Evolutionary conservation across 2,329 filamentous ascomycete species (phyloP).

Genomic region (Tolypocladium pustulatum): DNA sequence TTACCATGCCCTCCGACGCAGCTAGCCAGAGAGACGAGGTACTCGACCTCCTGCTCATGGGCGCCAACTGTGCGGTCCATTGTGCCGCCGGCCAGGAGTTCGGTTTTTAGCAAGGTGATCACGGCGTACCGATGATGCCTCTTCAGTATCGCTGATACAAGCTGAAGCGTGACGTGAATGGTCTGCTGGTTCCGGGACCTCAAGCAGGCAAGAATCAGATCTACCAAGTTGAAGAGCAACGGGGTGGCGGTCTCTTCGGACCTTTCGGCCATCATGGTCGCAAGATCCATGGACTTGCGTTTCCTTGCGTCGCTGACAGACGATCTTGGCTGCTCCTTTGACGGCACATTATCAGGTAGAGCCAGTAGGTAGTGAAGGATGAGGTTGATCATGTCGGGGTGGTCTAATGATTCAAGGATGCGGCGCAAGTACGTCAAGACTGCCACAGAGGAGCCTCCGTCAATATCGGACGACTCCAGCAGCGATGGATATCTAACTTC

Average conservation of each 20-base stretch:
- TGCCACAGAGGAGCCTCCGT: conserved; percentile 91
- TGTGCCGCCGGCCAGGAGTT: conserved; percentile 41
- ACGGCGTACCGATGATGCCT: conserved; percentile 83
- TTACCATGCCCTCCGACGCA: conserved; percentile 57
- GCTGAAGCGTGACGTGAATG: conserved; percentile 75
- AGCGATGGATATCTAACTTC: conserved; percentile 71
- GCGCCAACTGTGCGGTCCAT: conserved; percentile 59
- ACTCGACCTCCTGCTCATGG: conserved; percentile 64
- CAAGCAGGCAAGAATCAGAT: conserved; percentile 78
- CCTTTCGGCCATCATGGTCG: conserved; percentile 67
- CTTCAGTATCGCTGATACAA: conserved; percentile 76
- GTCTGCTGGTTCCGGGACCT: conserved; percentile 80
- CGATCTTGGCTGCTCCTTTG: conserved; percentile 28
- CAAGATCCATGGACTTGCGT: conserved; percentile 79
- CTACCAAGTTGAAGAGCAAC: conserved; percentile 83
- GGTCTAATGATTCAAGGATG: conserved; percentile 83
- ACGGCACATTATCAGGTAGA: conserved; percentile 48
- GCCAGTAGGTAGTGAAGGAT: conserved; percentile 88
- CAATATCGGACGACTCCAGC: conserved; percentile 91
- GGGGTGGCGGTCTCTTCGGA: conserved; percentile 68
- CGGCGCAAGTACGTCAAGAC: conserved; percentile 87
- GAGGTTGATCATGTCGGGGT: conserved; percentile 87
- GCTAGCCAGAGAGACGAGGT: conserved; percentile 58
- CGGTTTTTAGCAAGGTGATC: conserved; percentile 61
- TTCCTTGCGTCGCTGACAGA: conserved; percentile 61